phyloP scores from a whole-genome alignment of 2,329 filamentous ascomycete species.

The Calcarisporium arbuscula region DNA sequence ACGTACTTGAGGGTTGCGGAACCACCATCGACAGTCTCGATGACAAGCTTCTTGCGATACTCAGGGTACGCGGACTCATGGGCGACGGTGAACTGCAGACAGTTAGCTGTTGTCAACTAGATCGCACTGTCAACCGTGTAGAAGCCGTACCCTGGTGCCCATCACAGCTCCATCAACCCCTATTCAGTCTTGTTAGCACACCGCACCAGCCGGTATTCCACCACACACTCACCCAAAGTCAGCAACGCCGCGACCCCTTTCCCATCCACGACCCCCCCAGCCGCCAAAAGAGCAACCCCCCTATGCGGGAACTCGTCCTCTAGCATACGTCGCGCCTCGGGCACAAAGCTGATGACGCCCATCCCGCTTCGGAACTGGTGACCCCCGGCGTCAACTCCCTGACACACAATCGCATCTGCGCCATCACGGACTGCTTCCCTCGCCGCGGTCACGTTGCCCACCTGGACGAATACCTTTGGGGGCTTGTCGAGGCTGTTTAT shows the following conservation, averaged over 20 bases:
- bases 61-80: constrained; percentile 36
- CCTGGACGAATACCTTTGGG: constrained; percentile 52
- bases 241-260: constrained; percentile 50
- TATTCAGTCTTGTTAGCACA: constrained; percentile 13
- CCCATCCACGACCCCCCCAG: constrained; percentile 54
- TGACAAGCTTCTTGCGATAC: constrained; percentile 31
- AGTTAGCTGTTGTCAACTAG: not conserved
- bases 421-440: constrained; percentile 39
- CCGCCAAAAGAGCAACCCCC: constrained; percentile 41
- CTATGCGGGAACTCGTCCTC: constrained; percentile 25
- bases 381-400: constrained; percentile 59
- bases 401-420: constrained; percentile 53
- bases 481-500: constrained; percentile 22
- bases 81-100: constrained; percentile 34
- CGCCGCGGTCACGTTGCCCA: constrained; percentile 53
- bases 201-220: not conserved
- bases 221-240: constrained; percentile 37
- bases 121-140: not conserved
- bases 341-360: constrained; percentile 49
- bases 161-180: constrained; percentile 38
- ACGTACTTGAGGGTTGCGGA: constrained; percentile 38
- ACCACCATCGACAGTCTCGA: constrained; percentile 37
- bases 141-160: constrained; percentile 32
- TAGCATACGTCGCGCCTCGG: constrained; percentile 48
- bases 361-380: constrained; percentile 51